Percentiles rank a stretch among this genome's conserved stretches.
Evolutionary conservation across 1,284 basidiomycete genomes (phyloP).

Genomic region (Ustilago esculenta): DNA sequence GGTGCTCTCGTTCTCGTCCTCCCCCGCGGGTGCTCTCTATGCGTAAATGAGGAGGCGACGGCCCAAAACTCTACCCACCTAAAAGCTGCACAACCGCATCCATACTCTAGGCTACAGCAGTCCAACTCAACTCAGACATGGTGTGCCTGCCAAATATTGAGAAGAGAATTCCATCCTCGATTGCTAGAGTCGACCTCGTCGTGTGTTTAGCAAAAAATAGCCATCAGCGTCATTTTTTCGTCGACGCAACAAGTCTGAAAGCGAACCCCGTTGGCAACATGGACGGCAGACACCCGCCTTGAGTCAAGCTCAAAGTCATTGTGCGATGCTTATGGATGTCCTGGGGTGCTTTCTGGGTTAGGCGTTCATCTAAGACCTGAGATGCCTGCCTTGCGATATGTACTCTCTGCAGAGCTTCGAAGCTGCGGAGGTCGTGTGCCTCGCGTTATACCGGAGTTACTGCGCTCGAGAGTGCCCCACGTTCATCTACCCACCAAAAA

Average conservation of each 20-base stretch:
- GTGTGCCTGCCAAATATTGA: not conserved
- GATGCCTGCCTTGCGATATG: not conserved
- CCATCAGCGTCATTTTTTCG: too few relatives aligned
- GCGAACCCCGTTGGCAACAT: slow-evolving; percentile 1
- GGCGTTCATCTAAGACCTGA: not conserved
- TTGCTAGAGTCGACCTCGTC: too few relatives aligned
- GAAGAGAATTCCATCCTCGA: too few relatives aligned
- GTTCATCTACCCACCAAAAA: slow-evolving; percentile 8
- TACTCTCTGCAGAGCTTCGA: not conserved
- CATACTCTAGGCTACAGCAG: too few relatives aligned
- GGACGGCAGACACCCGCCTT: too few relatives aligned
- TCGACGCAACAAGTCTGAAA: too few relatives aligned
- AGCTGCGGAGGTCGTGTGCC: slow-evolving; percentile 2
- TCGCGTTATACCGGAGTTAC: slow-evolving; percentile 1
- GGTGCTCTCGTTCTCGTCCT: not conserved
- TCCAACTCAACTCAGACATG: too few relatives aligned
- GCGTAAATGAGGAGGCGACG: not conserved
- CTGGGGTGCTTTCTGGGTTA: too few relatives aligned
- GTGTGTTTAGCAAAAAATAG: too few relatives aligned
- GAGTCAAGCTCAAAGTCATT: slow-evolving; percentile 1
- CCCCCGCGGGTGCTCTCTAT: slow-evolving; percentile 8
- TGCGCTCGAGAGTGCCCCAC: too few relatives aligned
- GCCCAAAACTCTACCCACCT: slow-evolving; percentile 1
- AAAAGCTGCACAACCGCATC: not conserved
- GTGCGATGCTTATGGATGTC: too few relatives aligned